A percentile compares a stretch with the other conserved stretches of the same genome.
phyloP scores from a whole-genome alignment of 2,329 filamentous ascomycete species.

The Cercospora zeina region DNA sequence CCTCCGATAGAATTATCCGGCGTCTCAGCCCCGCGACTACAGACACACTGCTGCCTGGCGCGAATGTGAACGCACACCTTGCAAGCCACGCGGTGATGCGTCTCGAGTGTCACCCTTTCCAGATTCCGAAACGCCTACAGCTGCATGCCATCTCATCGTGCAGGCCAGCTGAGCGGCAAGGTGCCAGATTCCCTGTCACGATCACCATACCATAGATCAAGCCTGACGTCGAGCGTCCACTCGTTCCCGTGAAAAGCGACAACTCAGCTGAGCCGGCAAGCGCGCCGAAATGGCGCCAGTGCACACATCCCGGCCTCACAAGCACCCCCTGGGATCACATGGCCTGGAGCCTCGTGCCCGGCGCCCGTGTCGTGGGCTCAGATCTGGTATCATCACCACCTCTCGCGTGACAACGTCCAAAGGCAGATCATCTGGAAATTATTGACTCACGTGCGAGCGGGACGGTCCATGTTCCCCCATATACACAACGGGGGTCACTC shows the following conservation, averaged over 20 bases:
- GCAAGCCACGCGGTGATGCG: background rate
- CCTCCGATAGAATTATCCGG: background rate
- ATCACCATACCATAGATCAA: background rate
- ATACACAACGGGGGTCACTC: background rate
- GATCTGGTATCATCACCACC: background rate
- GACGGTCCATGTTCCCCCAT: background rate
- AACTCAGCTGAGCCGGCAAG: background rate
- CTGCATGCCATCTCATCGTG: background rate
- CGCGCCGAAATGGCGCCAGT: constrained; percentile 7
- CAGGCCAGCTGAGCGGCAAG: constrained; percentile 8
- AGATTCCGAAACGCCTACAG: background rate
- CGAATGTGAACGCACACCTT: background rate
- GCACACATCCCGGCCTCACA: background rate
- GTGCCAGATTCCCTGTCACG: constrained; percentile 2
- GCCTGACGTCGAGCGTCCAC: background rate
- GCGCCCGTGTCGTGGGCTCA: background rate
- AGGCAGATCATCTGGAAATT: background rate
- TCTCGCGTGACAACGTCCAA: background rate
- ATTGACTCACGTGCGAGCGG: background rate
- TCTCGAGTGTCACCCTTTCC: background rate
- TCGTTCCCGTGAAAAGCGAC: background rate
- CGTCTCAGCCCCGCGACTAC: background rate
- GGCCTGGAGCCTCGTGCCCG: background rate
- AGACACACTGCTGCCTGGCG: background rate
- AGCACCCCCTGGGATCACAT: background rate